Conservation (phyloP, 192 early-diverging fungal genomes). For the Entomortierella beljakovae region DNA sequence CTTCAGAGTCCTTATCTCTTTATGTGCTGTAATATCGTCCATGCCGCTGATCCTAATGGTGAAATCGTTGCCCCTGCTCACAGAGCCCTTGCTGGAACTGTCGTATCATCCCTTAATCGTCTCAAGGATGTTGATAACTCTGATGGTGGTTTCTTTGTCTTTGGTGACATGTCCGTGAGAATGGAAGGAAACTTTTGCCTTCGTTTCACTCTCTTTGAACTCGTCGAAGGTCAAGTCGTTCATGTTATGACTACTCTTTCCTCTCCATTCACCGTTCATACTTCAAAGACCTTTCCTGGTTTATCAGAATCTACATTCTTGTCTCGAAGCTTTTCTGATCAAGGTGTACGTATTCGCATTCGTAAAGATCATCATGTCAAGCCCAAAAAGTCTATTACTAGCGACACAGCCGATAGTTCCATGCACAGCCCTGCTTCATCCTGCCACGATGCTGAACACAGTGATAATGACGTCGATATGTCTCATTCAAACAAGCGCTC, state of each 20-base stretch:
- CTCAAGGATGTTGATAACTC: conserved; percentile 86
- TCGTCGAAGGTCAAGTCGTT: conserved; percentile 65
- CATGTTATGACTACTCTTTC: conserved; percentile 80
- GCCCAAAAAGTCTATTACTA: conserved; percentile 30
- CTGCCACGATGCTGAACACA: conserved; percentile 39
- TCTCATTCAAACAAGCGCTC: conserved; percentile 18
- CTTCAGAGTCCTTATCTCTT: conserved; percentile 90
- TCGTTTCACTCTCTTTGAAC: conserved; percentile 91
- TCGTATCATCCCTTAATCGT: conserved; percentile 88
- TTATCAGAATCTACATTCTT: conserved; percentile 91
- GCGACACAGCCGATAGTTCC: conserved; percentile 8
- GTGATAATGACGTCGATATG: conserved; percentile 21
- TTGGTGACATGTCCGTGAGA: conserved; percentile 90
- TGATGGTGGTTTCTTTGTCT: conserved; percentile 96
- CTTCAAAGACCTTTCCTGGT: conserved; percentile 93
- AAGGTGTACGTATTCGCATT: conserved; percentile 94
- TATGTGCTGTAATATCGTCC: conserved; percentile 92
- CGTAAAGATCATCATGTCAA: conserved; percentile 80
- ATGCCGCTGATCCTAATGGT: conserved; percentile 70
- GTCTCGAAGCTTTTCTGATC: conserved; percentile 92
- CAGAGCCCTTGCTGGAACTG: conserved; percentile 85
- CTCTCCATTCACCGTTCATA: conserved; percentile 79
- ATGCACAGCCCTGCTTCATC: conserved; percentile 50
- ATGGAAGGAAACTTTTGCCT: conserved; percentile 84
- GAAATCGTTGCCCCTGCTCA: conserved; percentile 78